Percentiles rank a stretch among this genome's conserved stretches.
phyloP scores from a whole-genome alignment of 148 eudicot genomes.

The Rhododendron ferrugineum region DNA sequence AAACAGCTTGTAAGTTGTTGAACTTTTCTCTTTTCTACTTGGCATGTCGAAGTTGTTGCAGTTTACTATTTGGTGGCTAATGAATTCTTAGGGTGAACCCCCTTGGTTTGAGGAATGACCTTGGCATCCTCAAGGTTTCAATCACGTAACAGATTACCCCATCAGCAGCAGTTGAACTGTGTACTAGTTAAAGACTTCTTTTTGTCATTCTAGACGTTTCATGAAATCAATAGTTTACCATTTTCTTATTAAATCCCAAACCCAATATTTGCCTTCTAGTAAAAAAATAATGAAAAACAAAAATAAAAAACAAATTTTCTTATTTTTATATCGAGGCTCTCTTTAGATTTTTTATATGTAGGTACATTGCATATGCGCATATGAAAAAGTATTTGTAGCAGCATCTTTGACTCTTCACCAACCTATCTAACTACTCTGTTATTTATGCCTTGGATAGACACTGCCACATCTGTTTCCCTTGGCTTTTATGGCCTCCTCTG shows the following conservation, averaged over 20 bases:
- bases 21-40: not conserved
- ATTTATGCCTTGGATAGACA: not conserved
- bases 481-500: not conserved
- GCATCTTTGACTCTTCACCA: not conserved
- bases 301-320: no score
- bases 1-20: constrained; percentile 73
- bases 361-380: not conserved
- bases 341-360: not conserved
- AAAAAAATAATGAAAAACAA: not conserved
- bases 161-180: not conserved
- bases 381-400: not conserved
- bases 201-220: not conserved
- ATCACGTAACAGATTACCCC: not conserved
- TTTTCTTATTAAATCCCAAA: not conserved
- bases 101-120: not conserved
- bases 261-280: not conserved
- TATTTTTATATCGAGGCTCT: not conserved
- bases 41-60: not conserved
- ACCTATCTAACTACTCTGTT: not conserved
- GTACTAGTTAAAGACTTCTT: not conserved
- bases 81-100: not conserved
- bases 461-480: not conserved
- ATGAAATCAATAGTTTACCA: not conserved
- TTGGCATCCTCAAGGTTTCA: not conserved
- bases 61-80: not conserved